Conservation (phyloP, 2,329 filamentous ascomycete genomes). For the Microcyclospora tardicrescens region DNA sequence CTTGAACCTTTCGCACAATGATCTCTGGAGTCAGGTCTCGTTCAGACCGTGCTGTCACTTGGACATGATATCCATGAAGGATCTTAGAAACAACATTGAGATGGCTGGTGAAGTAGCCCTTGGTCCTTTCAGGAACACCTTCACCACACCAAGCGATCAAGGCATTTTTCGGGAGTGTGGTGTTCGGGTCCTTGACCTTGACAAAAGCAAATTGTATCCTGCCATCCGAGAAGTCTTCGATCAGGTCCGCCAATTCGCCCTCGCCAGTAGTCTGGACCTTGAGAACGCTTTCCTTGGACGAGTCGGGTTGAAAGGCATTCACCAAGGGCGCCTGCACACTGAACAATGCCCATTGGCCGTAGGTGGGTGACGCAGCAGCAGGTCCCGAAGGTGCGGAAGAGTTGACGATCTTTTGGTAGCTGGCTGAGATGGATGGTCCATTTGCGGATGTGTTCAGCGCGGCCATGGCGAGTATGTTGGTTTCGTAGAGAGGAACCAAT, state of each 20-base stretch:
- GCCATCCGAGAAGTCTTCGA: slow-evolving; percentile 94
- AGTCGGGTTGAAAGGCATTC: slow-evolving; percentile 79
- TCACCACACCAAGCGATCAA: slow-evolving; percentile 95
- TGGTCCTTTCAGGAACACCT: slow-evolving; percentile 94
- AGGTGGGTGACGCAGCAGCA: slow-evolving; percentile 59
- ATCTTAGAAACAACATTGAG: slow-evolving; percentile 79
- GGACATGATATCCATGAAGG: slow-evolving; percentile 91
- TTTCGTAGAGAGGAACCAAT: no score
- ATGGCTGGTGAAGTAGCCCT: slow-evolving; percentile 97
- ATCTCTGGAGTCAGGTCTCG: slow-evolving; percentile 73
- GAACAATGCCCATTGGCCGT: slow-evolving; percentile 87
- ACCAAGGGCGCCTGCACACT: slow-evolving; percentile 82
- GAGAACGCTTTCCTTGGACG: slow-evolving; percentile 81
- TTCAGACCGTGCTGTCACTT: slow-evolving; percentile 89
- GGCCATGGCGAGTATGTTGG: slow-evolving; percentile 50
- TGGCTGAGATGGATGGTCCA: slow-evolving; percentile 40
- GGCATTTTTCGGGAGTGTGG: slow-evolving; percentile 75
- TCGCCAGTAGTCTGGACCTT: slow-evolving; percentile 92
- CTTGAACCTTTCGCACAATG: slow-evolving; percentile 85
- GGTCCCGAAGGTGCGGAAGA: slow-evolving; percentile 43
- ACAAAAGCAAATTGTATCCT: slow-evolving; percentile 94
- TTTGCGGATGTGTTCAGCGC: slow-evolving; percentile 44
- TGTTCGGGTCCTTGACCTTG: slow-evolving; percentile 93
- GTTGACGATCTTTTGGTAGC: slow-evolving; percentile 55
- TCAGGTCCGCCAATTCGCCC: slow-evolving; percentile 76